Evolutionary conservation across 805 yeast genomes (phyloP).

Genomic region (Suhomyces pyralidae): DNA sequence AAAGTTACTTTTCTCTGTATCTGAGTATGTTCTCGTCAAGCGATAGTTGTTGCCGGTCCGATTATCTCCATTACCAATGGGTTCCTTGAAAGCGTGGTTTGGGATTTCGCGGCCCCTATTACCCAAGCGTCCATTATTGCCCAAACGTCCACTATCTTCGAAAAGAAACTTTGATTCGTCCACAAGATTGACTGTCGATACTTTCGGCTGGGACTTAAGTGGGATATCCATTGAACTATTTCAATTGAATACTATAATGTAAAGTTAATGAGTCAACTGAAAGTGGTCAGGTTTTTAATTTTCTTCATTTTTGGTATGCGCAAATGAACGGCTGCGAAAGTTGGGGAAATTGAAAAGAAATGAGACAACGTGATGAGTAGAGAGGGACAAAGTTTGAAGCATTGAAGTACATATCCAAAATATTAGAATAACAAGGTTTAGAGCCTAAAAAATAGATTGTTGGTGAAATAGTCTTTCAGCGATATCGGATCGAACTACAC

Average conservation of each 20-base stretch:
- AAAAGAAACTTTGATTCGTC: conserved; percentile 15
- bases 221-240: conserved; percentile 34
- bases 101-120: conserved; percentile 1
- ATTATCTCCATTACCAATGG: not conserved
- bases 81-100: not conserved
- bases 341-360: not conserved
- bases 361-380: not conserved
- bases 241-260: not conserved
- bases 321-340: not conserved
- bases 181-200: conserved; percentile 30
- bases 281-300: not conserved
- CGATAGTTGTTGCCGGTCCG: conserved; percentile 1
- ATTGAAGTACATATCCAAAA: not conserved
- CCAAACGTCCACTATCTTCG: not conserved
- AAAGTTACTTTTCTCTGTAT: conserved; percentile 60
- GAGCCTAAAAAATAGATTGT: not conserved
- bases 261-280: not conserved
- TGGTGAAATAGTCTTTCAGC: not conserved
- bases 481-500: not conserved
- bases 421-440: not conserved
- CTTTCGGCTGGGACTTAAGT: conserved; percentile 38
- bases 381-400: not conserved
- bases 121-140: not conserved
- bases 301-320: not conserved
- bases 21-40: conserved; percentile 59